A percentile compares a stretch with the other conserved stretches of the same genome.
phyloP scores from a whole-genome alignment of 768 basidiomycete species.

The Rhizopogon rudus region DNA sequence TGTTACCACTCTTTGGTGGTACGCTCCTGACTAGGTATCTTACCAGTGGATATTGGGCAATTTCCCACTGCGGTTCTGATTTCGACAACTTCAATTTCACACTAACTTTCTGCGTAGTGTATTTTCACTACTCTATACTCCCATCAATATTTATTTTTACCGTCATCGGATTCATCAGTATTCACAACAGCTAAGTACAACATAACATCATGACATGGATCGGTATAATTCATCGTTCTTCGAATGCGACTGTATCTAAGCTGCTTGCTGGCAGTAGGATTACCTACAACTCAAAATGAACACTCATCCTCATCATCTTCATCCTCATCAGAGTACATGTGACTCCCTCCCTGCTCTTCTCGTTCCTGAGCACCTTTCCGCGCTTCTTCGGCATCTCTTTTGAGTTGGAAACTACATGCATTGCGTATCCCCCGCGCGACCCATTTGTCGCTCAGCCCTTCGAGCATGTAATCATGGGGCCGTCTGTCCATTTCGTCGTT shows the following conservation, averaged over 20 bases:
- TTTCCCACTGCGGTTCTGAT: neutral
- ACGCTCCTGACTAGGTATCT: conserved; percentile 17
- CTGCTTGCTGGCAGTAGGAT: neutral
- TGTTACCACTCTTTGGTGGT: conserved; percentile 55
- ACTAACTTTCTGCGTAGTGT: neutral
- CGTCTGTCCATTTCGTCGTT: conserved; percentile 1
- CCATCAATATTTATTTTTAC: too few relatives aligned
- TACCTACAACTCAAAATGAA: neutral
- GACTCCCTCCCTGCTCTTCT: neutral
- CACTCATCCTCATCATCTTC: neutral
- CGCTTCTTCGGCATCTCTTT: neutral
- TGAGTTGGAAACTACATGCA: conserved; percentile 11
- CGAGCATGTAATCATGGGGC: neutral
- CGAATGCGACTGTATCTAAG: neutral
- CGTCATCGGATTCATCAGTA: too few relatives aligned
- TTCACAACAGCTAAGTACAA: too few relatives aligned
- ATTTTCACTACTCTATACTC: too few relatives aligned
- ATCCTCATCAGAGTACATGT: neutral
- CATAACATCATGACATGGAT: too few relatives aligned
- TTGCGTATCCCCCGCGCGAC: conserved; percentile 8
- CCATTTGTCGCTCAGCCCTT: conserved; percentile 10
- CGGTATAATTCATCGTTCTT: too few relatives aligned
- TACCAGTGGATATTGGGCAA: neutral
- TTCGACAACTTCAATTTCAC: too few relatives aligned
- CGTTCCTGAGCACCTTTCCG: neutral